phyloP scores from a whole-genome alignment of 2,329 filamentous ascomycete species.

The Fusarium mexicanum region DNA sequence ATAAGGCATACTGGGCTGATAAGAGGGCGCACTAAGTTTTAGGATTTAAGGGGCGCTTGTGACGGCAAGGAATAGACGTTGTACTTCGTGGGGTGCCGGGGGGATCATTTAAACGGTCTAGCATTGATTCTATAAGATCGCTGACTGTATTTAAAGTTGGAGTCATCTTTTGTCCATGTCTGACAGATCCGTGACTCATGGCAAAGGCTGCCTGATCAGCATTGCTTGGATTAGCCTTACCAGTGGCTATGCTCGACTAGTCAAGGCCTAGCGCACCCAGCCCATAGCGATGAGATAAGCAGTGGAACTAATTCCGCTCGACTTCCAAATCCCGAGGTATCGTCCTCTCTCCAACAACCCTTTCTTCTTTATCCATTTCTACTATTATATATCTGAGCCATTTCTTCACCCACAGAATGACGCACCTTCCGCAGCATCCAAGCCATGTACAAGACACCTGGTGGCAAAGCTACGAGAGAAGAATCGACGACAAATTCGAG shows the following conservation, averaged over 20 bases:
- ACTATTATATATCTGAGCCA: accelerated
- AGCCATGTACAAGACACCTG: background rate
- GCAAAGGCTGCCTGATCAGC: background rate
- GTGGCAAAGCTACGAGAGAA: background rate
- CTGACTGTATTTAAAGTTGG: background rate
- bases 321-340: accelerated
- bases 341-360: background rate
- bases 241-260: background rate
- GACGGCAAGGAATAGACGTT: background rate
- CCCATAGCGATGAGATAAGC: background rate
- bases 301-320: background rate
- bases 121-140: background rate
- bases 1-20: background rate
- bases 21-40: background rate
- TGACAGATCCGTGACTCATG: background rate
- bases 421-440: accelerated
- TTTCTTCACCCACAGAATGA: background rate
- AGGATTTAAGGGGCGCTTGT: background rate
- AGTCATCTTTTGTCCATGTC: background rate
- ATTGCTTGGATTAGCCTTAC: background rate
- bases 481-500: background rate
- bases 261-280: background rate
- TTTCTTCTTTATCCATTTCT: no score
- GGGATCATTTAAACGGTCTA: background rate
- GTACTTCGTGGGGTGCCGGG: background rate